Evolutionary conservation across 2,329 filamentous ascomycete genomes (phyloP).

Genomic region (Clarireedia homoeocarpa): DNA sequence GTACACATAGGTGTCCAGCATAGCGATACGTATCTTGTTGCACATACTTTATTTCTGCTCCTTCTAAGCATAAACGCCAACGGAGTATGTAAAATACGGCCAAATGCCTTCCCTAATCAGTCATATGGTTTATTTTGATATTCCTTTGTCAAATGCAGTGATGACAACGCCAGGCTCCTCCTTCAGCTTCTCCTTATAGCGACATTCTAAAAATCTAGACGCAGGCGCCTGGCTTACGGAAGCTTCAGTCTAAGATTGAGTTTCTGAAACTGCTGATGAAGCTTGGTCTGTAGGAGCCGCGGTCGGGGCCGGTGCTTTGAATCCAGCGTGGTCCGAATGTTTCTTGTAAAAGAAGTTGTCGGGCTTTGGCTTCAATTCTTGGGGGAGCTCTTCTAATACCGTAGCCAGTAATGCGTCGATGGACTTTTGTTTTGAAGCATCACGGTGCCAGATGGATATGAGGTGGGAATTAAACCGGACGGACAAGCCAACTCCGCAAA

Average conservation of each 20-base stretch:
- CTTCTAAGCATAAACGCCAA: conserved; percentile 10
- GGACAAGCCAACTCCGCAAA: conserved; percentile 82
- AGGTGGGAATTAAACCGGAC: conserved; percentile 85
- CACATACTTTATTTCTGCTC: conserved; percentile 5
- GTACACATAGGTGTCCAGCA: not conserved
- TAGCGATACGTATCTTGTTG: not conserved
- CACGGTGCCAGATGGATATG: conserved; percentile 89
- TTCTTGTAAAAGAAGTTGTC: conserved; percentile 80
- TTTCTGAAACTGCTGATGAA: not conserved
- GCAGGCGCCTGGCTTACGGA: conserved; percentile 11
- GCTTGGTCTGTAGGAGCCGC: conserved; percentile 13
- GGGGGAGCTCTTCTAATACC: conserved; percentile 65
- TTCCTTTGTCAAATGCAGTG: no score
- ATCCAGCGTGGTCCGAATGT: conserved; percentile 81
- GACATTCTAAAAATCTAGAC: no score
- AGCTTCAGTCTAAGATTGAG: conserved; percentile 3
- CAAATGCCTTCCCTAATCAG: not conserved
- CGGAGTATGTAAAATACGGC: conserved; percentile 12
- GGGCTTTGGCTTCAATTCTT: conserved; percentile 63
- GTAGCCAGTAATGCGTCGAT: conserved; percentile 66
- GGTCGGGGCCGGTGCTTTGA: conserved; percentile 47
- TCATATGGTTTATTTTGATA: not conserved
- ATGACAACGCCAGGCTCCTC: not conserved
- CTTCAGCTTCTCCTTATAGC: no score
- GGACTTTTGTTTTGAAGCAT: conserved; percentile 71